These are phyloP conservation scores for Citropsis articulata DNA, from an alignment of 345 rosid genomes.

Conservation along the genomic window DNA sequence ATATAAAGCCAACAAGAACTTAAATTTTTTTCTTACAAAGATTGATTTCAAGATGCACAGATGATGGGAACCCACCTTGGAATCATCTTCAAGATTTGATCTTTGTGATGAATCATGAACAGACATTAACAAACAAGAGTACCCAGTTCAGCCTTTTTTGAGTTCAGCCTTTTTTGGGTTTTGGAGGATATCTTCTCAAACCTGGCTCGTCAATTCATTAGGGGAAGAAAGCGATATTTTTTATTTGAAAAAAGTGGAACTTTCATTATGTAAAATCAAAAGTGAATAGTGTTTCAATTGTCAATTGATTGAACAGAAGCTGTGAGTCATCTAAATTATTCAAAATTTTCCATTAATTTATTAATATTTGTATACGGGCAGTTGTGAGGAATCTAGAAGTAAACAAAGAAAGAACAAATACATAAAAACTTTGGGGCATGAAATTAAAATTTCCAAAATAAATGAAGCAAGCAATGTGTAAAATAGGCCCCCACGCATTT, in stretches of 20 bases:
- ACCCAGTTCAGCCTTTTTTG: neutral
- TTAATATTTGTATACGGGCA: neutral
- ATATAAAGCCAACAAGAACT: neutral
- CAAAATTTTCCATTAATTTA: too few species aligned
- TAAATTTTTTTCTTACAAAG: too few species aligned
- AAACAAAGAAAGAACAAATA: neutral
- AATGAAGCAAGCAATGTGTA: neutral
- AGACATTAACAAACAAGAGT: neutral
- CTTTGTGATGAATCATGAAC: neutral
- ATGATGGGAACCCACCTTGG: constrained; percentile 13
- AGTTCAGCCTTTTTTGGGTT: neutral
- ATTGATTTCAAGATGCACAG: neutral
- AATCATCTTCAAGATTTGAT: constrained; percentile 1
- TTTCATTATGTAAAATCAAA: neutral
- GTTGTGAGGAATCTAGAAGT: neutral
- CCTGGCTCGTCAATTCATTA: neutral
- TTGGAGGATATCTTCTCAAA: neutral
- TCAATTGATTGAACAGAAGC: neutral
- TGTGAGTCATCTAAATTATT: neutral
- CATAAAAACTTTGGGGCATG: neutral
- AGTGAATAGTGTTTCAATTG: neutral
- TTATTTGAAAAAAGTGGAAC: too few species aligned
- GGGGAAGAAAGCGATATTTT: too few species aligned
- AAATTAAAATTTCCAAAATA: neutral
- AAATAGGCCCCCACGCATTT: neutral